A percentile compares a stretch with the other conserved stretches of the same genome.
Evolutionary conservation across 2,329 filamentous ascomycete genomes (phyloP).

Genomic region (Pseudocercospora pini-densiflorae): DNA sequence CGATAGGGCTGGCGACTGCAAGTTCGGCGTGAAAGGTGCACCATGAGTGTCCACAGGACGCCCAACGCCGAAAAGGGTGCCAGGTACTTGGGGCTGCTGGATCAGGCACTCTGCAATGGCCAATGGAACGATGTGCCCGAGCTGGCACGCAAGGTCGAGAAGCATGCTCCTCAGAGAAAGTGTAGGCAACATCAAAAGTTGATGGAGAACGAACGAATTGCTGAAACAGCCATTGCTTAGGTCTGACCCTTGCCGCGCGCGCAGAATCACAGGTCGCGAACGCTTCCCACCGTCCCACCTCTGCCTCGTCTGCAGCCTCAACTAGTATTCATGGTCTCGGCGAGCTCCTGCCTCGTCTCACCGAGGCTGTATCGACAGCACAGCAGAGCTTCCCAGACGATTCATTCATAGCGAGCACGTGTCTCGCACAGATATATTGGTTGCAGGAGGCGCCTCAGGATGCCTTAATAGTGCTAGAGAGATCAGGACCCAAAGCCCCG

Average conservation of each 20-base stretch:
- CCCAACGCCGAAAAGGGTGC: slow-evolving; percentile 65
- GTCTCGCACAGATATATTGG: slow-evolving; percentile 83
- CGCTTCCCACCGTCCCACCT: slow-evolving; percentile 49
- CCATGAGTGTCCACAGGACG: slow-evolving; percentile 34
- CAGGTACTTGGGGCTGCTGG: slow-evolving; percentile 80
- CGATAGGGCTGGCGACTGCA: slow-evolving; percentile 22
- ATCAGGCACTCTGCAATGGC: slow-evolving; percentile 84
- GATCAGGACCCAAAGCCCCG: background rate
- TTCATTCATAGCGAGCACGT: slow-evolving; percentile 77
- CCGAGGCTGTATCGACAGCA: slow-evolving; percentile 38
- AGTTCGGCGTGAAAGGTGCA: slow-evolving; percentile 15
- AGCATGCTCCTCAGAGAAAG: slow-evolving; percentile 83
- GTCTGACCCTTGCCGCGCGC: slow-evolving; percentile 53
- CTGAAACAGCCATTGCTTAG: slow-evolving; percentile 34
- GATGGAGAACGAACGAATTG: background rate
- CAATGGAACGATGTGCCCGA: slow-evolving; percentile 87
- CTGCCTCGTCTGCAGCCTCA: slow-evolving; percentile 45
- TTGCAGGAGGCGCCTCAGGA: slow-evolving; percentile 68
- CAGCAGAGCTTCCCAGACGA: slow-evolving; percentile 51
- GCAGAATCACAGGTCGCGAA: slow-evolving; percentile 52
- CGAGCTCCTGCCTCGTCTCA: slow-evolving; percentile 46
- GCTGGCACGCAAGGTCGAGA: slow-evolving; percentile 88
- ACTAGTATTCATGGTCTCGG: slow-evolving; percentile 39
- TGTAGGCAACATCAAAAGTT: slow-evolving; percentile 62
- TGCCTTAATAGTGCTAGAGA: slow-evolving; percentile 56